These are phyloP conservation scores for Trypanosoma theileri DNA, from an alignment of 208 protist species.

Conservation along the genomic window DNA sequence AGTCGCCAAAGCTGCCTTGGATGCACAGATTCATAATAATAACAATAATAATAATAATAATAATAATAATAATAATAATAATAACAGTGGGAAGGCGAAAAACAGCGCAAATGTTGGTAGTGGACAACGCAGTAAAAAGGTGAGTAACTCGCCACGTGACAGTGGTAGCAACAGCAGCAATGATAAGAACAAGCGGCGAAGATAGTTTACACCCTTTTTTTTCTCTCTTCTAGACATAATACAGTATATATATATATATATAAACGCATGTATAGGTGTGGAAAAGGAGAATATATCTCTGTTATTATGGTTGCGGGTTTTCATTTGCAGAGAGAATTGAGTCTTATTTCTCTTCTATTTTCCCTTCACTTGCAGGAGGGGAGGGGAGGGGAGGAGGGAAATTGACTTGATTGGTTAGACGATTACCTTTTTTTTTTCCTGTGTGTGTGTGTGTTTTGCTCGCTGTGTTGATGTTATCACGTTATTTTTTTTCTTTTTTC, in stretches of 20 bases:
- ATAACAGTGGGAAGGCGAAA: not conserved
- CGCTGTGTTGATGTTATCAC: not conserved
- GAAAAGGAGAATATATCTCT: constrained; percentile 3
- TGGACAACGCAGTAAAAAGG: not conserved
- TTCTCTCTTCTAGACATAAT: constrained; percentile 9
- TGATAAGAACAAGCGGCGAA: constrained; percentile 9
- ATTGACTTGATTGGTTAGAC: not conserved
- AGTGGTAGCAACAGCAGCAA: constrained; percentile 3
- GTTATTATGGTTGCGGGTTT: not conserved
- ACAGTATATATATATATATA: not conserved
- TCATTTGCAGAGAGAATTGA: not conserved
- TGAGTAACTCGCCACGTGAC: not conserved
- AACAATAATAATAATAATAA: constrained; percentile 12
- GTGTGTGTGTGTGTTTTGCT: not conserved
- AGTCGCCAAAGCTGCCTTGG: too few relatives aligned
- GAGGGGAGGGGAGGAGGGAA: not conserved
- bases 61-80: not conserved
- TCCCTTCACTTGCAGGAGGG: not conserved
- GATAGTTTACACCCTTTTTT: too few relatives aligned
- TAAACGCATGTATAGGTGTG: not conserved
- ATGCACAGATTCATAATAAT: constrained; percentile 9
- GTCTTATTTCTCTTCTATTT: constrained; percentile 17
- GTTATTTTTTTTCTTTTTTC: not conserved
- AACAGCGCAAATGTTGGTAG: not conserved
- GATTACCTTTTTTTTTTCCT: not conserved